Conservation (phyloP, 345 rosid species). For the Hirschfeldia incana region DNA sequence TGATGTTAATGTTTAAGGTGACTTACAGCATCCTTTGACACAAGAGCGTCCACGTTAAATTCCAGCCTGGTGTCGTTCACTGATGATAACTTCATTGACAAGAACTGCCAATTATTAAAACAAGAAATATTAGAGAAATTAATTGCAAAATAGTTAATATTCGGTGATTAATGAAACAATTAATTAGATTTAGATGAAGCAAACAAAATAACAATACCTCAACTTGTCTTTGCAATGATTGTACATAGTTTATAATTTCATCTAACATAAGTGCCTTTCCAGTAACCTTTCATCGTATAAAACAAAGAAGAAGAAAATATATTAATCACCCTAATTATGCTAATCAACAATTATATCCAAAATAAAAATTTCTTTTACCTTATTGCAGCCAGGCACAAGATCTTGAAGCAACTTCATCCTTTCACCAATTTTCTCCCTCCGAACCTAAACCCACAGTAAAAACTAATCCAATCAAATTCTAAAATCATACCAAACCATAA, state of each 20-base stretch:
- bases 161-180: conserved; percentile 32
- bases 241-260: conserved; percentile 90
- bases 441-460: conserved; percentile 44
- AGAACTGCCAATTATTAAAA: conserved; percentile 58
- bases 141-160: conserved; percentile 8
- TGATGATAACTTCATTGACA: conserved; percentile 95
- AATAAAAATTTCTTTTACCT: conserved; percentile 42
- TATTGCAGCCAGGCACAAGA: conserved; percentile 97
- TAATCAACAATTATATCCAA: background rate
- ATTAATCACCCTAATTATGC: conserved; percentile 7
- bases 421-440: conserved; percentile 94
- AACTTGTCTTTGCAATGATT: conserved; percentile 90
- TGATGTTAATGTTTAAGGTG: conserved; percentile 36
- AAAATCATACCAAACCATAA: background rate
- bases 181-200: conserved; percentile 7
- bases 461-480: conserved; percentile 2
- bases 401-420: conserved; percentile 96
- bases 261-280: conserved; percentile 91
- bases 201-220: conserved; percentile 58
- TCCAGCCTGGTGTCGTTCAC: conserved; percentile 75
- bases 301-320: background rate
- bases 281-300: conserved; percentile 57
- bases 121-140: background rate
- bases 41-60: conserved; percentile 55
- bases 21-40: conserved; percentile 78